Conservation (phyloP, 441 rosid genomes). For the Biscutella laevigata region DNA sequence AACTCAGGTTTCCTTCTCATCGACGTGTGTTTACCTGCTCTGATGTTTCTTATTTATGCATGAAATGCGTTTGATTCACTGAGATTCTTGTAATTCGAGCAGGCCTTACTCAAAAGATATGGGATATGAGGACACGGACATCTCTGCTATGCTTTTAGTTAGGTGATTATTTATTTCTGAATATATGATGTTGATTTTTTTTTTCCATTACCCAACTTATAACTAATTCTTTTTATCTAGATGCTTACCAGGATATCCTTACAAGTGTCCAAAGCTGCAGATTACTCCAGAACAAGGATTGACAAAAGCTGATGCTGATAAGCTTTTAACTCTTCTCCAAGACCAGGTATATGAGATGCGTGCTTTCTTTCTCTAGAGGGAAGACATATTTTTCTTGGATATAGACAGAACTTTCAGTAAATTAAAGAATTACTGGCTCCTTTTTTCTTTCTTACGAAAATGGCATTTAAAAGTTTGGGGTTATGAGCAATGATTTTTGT, state of each 20-base stretch:
- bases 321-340: constrained; percentile 67
- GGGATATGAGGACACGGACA: constrained; percentile 77
- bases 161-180: constrained; percentile 39
- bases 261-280: constrained; percentile 82
- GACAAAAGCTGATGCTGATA: constrained; percentile 57
- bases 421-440: not conserved
- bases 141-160: constrained; percentile 74
- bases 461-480: not conserved
- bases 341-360: constrained; percentile 54
- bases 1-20: constrained; percentile 56
- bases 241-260: constrained; percentile 94
- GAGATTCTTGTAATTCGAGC: constrained; percentile 26
- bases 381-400: not conserved
- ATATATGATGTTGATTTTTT: constrained; percentile 15
- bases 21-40: constrained; percentile 1
- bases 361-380: not conserved
- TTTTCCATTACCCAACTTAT: not conserved
- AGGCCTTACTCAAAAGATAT: constrained; percentile 93
- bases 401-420: not conserved
- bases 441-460: not conserved
- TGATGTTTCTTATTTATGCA: constrained; percentile 3
- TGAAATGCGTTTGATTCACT: constrained; percentile 4
- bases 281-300: constrained; percentile 78
- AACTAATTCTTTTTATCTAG: constrained; percentile 29
- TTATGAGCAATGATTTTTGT: not conserved